Evolutionary conservation across 192 early-diverging fungal genomes (phyloP).

Genomic region (Kickxella alabastrina): DNA sequence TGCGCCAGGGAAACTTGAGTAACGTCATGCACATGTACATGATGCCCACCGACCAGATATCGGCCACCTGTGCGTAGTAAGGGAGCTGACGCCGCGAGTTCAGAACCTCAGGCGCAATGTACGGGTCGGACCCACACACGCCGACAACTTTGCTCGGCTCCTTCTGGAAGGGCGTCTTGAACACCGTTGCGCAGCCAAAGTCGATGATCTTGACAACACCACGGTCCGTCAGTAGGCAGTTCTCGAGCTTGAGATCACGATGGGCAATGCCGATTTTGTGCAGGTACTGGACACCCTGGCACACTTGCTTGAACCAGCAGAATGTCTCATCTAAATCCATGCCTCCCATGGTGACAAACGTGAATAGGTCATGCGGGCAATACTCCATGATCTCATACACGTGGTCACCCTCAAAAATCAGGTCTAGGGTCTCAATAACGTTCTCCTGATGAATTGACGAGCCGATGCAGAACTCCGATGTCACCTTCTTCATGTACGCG

Average conservation of each 20-base stretch:
- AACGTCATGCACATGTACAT: constrained; percentile 76
- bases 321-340: constrained; percentile 76
- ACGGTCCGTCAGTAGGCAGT: constrained; percentile 70
- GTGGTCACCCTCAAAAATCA: constrained; percentile 62
- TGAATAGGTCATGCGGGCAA: constrained; percentile 85
- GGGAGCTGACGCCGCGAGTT: constrained; percentile 52
- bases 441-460: constrained; percentile 72
- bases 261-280: constrained; percentile 91
- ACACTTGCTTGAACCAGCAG: constrained; percentile 85
- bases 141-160: constrained; percentile 64
- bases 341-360: constrained; percentile 67
- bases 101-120: constrained; percentile 90
- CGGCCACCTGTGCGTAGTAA: constrained; percentile 78
- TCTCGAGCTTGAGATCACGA: constrained; percentile 88
- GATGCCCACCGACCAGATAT: constrained; percentile 89
- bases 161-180: constrained; percentile 75
- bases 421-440: constrained; percentile 73
- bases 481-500: constrained; percentile 77
- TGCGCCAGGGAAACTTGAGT: constrained; percentile 66
- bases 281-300: constrained; percentile 78
- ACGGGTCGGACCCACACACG: constrained; percentile 86
- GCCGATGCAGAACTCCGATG: constrained; percentile 79
- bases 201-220: constrained; percentile 92
- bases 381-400: constrained; percentile 88
- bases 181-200: constrained; percentile 90